Conservation (phyloP, 2,329 filamentous ascomycete genomes). For the Microcyclospora tardicrescens region DNA sequence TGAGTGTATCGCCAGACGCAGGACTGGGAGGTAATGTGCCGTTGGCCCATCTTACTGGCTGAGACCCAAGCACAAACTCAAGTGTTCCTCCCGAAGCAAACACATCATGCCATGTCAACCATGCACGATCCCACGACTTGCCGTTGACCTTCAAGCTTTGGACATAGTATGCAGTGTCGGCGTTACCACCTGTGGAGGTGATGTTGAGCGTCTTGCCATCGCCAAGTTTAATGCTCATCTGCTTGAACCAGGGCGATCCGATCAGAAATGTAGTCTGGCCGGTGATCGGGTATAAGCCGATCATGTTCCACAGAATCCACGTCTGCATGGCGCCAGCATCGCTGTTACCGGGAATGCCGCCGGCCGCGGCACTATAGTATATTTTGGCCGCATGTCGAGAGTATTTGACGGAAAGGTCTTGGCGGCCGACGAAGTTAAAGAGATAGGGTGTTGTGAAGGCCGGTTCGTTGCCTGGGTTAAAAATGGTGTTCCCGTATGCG, state of each 20-base stretch:
- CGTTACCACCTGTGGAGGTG: constrained; percentile 38
- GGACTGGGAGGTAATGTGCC: constrained; percentile 42
- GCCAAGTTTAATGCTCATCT: constrained; percentile 46
- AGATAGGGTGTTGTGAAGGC: constrained; percentile 55
- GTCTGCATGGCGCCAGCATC: constrained; percentile 62
- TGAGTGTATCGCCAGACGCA: no score
- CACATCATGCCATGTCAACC: constrained; percentile 54
- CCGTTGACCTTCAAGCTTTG: constrained; percentile 56
- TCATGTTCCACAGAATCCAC: constrained; percentile 55
- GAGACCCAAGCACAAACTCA: constrained; percentile 47
- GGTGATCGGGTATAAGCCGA: constrained; percentile 54
- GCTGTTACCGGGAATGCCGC: constrained; percentile 53
- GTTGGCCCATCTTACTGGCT: constrained; percentile 43
- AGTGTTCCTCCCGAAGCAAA: constrained; percentile 50
- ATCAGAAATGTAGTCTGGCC: constrained; percentile 43
- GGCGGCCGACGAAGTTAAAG: constrained; percentile 51
- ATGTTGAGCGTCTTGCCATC: constrained; percentile 41
- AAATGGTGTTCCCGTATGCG: constrained; percentile 42
- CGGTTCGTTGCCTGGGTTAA: constrained; percentile 55
- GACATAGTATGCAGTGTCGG: constrained; percentile 41
- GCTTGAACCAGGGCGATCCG: constrained; percentile 45
- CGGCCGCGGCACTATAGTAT: constrained; percentile 42
- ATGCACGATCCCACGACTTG: constrained; percentile 45
- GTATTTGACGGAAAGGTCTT: constrained; percentile 46
- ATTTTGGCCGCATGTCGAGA: constrained; percentile 45